These are phyloP conservation scores for Proteromonas lacertae DNA, from an alignment of 352 stramenopile species.

Conservation along the genomic window DNA sequence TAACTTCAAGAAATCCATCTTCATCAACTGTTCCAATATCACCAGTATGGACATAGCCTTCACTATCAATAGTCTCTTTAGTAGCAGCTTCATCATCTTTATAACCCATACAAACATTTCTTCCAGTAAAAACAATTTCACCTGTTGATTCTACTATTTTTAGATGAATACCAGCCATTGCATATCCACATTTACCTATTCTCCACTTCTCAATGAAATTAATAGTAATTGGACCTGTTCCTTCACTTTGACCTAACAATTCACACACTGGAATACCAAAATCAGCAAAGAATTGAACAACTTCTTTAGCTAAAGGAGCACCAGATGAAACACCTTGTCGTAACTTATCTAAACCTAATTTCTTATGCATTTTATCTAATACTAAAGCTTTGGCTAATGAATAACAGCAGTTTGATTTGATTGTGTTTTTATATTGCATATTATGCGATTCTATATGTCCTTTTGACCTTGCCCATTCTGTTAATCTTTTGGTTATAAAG, in stretches of 20 bases:
- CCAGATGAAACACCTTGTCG: constrained; percentile 36
- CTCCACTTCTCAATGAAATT: constrained; percentile 26
- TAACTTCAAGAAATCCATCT: constrained; percentile 64
- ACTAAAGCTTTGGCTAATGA: constrained; percentile 39
- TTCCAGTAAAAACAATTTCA: constrained; percentile 12
- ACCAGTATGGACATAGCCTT: too few relatives aligned
- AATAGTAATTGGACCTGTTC: constrained; percentile 25
- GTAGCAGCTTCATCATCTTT: constrained; percentile 26
- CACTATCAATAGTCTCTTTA: constrained; percentile 36
- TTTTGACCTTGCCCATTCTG: constrained; percentile 38
- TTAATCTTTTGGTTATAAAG: constrained; percentile 53
- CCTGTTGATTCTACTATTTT: constrained; percentile 11
- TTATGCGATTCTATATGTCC: constrained; percentile 12
- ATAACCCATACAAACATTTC: constrained; percentile 20
- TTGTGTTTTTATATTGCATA: constrained; percentile 36
- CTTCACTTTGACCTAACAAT: constrained; percentile 51
- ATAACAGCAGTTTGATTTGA: constrained; percentile 41
- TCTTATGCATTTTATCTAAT: constrained; percentile 35
- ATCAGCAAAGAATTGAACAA: constrained; percentile 65
- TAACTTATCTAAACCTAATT: constrained; percentile 50
- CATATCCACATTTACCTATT: constrained; percentile 31
- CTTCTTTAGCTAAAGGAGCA: constrained; percentile 55
- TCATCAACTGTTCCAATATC: constrained; percentile 25
- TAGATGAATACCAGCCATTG: constrained; percentile 20
- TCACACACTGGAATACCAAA: constrained; percentile 67